Percentiles rank a stretch among this genome's conserved stretches.
Conservation (phyloP, 805 yeast species). For the Candida germanica region DNA sequence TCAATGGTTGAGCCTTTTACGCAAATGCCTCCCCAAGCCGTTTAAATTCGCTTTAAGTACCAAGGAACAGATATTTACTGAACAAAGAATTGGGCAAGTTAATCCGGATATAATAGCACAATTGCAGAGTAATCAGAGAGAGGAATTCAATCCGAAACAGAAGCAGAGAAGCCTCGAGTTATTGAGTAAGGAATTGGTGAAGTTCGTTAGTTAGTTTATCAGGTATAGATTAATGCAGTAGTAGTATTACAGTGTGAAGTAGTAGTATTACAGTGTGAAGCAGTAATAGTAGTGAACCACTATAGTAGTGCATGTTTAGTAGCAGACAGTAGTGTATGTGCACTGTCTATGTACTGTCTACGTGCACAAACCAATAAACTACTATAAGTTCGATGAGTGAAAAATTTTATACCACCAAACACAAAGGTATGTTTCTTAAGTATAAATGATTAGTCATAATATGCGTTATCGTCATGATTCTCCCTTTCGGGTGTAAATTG, state of each 20-base stretch:
- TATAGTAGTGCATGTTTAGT: too few species aligned
- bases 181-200: slow-evolving; percentile 2
- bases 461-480: slow-evolving; percentile 51
- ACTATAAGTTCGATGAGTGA: too few species aligned
- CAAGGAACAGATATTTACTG: slow-evolving; percentile 33
- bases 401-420: too few species aligned
- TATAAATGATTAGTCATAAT: slow-evolving; percentile 24
- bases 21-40: slow-evolving; percentile 26
- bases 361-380: too few species aligned
- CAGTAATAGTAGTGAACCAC: too few species aligned
- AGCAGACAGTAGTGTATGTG: too few species aligned
- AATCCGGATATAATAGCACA: slow-evolving; percentile 8
- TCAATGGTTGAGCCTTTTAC: slow-evolving; percentile 14
- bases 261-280: too few species aligned
- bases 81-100: slow-evolving; percentile 25
- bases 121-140: slow-evolving; percentile 7
- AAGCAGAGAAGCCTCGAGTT: slow-evolving; percentile 4
- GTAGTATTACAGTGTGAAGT: too few species aligned
- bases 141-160: slow-evolving; percentile 2
- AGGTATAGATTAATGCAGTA: too few species aligned
- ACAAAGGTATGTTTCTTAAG: too few species aligned
- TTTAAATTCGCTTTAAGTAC: slow-evolving; percentile 28
- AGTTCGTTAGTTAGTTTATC: background rate
- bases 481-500: slow-evolving; percentile 30
- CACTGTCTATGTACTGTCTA: too few species aligned